Percentiles rank a stretch among this genome's conserved stretches.
Evolutionary conservation across 2,329 filamentous ascomycete genomes (phyloP).

Genomic region (Pestalotiopsis sp.): DNA sequence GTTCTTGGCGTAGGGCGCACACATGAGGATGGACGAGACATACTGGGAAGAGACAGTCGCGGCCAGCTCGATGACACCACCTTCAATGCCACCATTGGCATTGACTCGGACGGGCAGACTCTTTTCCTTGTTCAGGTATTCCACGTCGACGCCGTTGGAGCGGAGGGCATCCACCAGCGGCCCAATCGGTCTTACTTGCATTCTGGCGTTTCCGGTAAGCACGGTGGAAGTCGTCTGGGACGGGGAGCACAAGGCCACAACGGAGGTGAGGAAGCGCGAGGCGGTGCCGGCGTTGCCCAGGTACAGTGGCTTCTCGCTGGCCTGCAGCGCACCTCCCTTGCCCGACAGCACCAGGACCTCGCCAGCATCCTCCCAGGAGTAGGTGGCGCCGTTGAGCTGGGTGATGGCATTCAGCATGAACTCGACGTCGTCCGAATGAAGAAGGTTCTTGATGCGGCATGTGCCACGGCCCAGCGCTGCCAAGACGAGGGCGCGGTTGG

Average conservation of each 20-base stretch:
- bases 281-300: conserved; percentile 96
- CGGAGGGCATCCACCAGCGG: conserved; percentile 88
- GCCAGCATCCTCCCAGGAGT: conserved; percentile 94
- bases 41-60: conserved; percentile 99
- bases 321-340: conserved; percentile 82
- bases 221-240: conserved; percentile 69
- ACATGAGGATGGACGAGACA: conserved; percentile 95
- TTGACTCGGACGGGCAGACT: conserved; percentile 84
- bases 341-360: conserved; percentile 87
- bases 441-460: conserved; percentile 86
- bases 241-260: conserved; percentile 80
- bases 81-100: conserved; percentile 80
- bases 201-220: conserved; percentile 90
- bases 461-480: conserved; percentile 86
- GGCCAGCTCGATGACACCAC: conserved; percentile 86
- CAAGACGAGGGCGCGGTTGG: conserved; percentile 91
- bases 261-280: conserved; percentile 91
- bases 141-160: conserved; percentile 82
- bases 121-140: conserved; percentile 81
- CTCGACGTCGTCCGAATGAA: conserved; percentile 96
- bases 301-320: conserved; percentile 78
- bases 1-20: conserved; percentile 92
- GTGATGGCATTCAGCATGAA: conserved; percentile 95
- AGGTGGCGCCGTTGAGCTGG: conserved; percentile 82
- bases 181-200: conserved; percentile 95